phyloP scores from a whole-genome alignment of 495 filamentous ascomycete species.

The Astrocystis sublimbata region DNA sequence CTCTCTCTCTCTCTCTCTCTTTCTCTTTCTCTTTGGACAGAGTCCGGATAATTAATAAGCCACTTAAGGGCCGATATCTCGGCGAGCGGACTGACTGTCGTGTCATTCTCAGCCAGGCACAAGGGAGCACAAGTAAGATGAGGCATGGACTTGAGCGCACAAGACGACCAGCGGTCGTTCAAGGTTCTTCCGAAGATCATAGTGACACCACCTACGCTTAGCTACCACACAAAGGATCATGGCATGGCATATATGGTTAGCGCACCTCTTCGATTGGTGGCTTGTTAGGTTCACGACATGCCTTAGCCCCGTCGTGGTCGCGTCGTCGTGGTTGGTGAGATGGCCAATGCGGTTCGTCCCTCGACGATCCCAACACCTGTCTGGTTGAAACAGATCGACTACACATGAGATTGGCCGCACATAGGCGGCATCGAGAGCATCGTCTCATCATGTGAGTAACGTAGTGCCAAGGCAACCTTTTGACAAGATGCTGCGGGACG shows the following conservation, averaged over 20 bases:
- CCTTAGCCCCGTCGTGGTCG: not conserved
- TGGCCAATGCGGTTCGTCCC: not conserved
- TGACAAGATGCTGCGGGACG: slow-evolving; percentile 1
- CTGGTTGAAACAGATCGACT: slow-evolving; percentile 8
- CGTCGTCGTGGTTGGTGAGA: slow-evolving; percentile 3
- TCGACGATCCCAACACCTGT: slow-evolving; percentile 3
- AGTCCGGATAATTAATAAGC: slow-evolving; percentile 10
- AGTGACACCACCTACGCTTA: not conserved
- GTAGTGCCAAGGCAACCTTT: slow-evolving; percentile 9
- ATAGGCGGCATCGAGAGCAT: not conserved
- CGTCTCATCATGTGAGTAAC: slow-evolving; percentile 2
- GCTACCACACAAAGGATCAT: not conserved
- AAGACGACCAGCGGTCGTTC: not conserved
- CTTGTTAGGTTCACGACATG: slow-evolving; percentile 1
- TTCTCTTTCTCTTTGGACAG: no score
- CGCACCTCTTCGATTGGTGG: slow-evolving; percentile 1
- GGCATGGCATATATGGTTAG: not conserved
- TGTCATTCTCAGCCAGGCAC: not conserved
- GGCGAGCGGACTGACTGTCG: not conserved
- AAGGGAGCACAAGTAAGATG: not conserved
- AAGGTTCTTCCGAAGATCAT: not conserved
- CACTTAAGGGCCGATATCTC: not conserved
- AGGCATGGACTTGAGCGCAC: not conserved
- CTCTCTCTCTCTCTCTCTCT: no score
- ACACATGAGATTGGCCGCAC: not conserved